Conservation (phyloP, 208 protist genomes). For the Leishmania tropica region DNA sequence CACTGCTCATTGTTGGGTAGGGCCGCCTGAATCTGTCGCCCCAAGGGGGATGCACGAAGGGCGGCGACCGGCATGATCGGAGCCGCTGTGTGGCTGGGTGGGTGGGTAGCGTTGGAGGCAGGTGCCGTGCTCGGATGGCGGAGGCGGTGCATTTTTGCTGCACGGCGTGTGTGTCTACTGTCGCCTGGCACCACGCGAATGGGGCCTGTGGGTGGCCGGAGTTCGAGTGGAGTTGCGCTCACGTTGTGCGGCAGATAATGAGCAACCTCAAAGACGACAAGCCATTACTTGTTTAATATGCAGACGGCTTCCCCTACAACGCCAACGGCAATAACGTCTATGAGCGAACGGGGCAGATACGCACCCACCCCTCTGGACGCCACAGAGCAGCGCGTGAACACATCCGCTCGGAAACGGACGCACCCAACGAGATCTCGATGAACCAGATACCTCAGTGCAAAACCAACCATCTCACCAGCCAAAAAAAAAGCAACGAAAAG, state of each 20-base stretch:
- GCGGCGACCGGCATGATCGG: not conserved
- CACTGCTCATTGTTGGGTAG: not conserved
- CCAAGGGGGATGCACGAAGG: not conserved
- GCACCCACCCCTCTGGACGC: not conserved
- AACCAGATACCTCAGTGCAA: too few relatives aligned
- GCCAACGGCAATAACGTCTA: too few relatives aligned
- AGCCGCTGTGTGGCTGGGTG: not conserved
- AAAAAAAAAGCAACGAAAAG: not conserved
- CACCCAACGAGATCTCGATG: not conserved
- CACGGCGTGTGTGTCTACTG: not conserved
- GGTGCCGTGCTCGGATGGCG: not conserved
- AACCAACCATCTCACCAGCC: not conserved
- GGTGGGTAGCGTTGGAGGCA: not conserved
- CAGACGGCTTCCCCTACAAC: not conserved
- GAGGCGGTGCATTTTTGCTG: not conserved
- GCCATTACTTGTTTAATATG: not conserved
- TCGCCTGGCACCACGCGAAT: not conserved
- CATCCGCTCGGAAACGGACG: not conserved
- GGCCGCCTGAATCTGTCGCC: not conserved
- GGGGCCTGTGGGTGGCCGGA: not conserved
- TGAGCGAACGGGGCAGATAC: not conserved
- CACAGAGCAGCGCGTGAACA: not conserved
- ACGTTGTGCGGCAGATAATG: not conserved
- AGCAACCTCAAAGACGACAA: not conserved
- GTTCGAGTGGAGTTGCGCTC: not conserved